A percentile compares a stretch with the other conserved stretches of the same genome.
Evolutionary conservation across 768 basidiomycete species (phyloP).

Genomic region (Brasilioporus rufonigricans): DNA sequence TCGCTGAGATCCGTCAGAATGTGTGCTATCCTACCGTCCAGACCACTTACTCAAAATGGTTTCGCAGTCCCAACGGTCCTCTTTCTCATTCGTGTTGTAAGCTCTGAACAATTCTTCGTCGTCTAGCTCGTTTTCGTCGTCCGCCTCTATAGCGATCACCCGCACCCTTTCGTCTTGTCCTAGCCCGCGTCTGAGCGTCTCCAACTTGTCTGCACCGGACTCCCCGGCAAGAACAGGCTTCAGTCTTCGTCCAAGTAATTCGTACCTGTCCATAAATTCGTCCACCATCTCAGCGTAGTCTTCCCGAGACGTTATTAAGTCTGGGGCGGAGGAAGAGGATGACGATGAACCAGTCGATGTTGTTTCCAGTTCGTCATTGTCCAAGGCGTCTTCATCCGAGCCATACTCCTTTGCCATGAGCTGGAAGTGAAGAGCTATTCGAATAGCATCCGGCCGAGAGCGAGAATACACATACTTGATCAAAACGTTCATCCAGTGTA

Average conservation of each 20-base stretch:
- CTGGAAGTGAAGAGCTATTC: conserved; percentile 26
- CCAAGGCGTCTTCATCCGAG: conserved; percentile 47
- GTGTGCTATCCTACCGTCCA: not conserved
- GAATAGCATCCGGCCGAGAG: not conserved
- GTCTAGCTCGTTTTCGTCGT: conserved; percentile 47
- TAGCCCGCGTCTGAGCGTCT: conserved; percentile 73
- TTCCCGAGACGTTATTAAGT: conserved; percentile 76
- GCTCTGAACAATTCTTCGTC: conserved; percentile 42
- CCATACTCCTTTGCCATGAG: conserved; percentile 83
- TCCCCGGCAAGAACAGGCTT: conserved; percentile 72
- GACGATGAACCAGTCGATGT: conserved; percentile 35
- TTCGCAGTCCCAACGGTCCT: conserved; percentile 93
- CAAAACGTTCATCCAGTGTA: conserved; percentile 90
- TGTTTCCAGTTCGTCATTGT: conserved; percentile 50
- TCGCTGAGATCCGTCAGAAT: conserved; percentile 52
- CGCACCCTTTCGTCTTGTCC: conserved; percentile 64
- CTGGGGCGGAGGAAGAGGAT: conserved; percentile 62
- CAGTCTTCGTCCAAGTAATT: conserved; percentile 86
- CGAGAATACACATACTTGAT: conserved; percentile 62
- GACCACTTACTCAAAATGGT: conserved; percentile 80
- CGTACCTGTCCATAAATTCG: conserved; percentile 90
- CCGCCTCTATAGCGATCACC: conserved; percentile 40
- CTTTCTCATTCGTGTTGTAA: conserved; percentile 44
- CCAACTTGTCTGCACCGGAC: conserved; percentile 74
- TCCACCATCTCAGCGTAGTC: conserved; percentile 92